Evolutionary conservation across 139 green algal genomes (phyloP), one percentile per base, ranked within the genome.

Genomic region (Chlamydomonas schloesseri): DNA sequence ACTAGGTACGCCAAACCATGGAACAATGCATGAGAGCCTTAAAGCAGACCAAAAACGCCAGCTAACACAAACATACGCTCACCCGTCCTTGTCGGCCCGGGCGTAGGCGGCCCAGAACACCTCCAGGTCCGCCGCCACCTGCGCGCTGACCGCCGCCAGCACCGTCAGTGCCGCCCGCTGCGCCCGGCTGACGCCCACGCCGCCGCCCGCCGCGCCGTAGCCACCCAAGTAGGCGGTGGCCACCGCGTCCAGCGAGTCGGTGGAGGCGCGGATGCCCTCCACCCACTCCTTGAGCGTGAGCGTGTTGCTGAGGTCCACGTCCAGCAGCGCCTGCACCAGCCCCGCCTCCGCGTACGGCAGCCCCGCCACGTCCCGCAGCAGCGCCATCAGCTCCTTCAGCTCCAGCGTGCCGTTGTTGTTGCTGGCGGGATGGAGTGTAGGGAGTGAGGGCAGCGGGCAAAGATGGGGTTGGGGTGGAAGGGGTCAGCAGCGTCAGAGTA

Each of bases 281-380:
- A 89, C 21, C 55, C 88, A 91, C 83, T 91, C 88, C 13, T 83
- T 29, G 8, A 89, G 81, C 3, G 64, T 81, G 17, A 91, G 80
- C 9, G 53, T 83, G 83, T 73, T 75, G 80, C 67, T 85, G 4
- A 88, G 73, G 79, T 91, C 88, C 29, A 83, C 73, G 47, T 91
- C 88, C 13, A 91, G 88, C 47, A 91, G 88, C 11, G 88, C 88
- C 88, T 91, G 78, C 50, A 91, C 84, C 11, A 91, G 88, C 50
- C 88, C 86, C 55, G 83, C 83, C 79, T 91, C 88, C 6, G 73
- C 72, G 79, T 89, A 88, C 4, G 72, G 47, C 71, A 91, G 73
- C 11, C 84, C 68, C 17, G 67, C 36, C 31, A 91, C 65, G 77
- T 85, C 71, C 10, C 84, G 78, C 65, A 87, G 88, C 88, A 91